Conservation (phyloP, 805 yeast genomes). For the Yarrowia hollandica region DNA sequence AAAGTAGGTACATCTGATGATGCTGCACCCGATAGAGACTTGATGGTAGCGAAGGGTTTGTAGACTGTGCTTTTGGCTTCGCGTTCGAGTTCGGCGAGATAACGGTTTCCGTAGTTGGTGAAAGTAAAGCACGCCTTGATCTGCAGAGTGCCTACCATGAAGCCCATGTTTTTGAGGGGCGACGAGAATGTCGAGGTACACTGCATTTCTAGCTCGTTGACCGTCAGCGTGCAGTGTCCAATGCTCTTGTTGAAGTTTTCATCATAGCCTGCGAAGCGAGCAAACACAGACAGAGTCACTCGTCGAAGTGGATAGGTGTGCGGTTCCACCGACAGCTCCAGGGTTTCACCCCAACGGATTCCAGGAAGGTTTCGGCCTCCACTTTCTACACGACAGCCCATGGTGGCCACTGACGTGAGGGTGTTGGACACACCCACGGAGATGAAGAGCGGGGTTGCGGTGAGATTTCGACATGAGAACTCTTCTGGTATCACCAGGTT, state of each 20-base stretch:
- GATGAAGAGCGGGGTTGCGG: slow-evolving; percentile 2
- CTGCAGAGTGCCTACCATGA: not conserved
- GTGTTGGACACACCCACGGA: slow-evolving; percentile 16
- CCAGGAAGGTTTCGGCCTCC: slow-evolving; percentile 1
- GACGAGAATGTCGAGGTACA: not conserved
- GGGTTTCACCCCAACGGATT: slow-evolving; percentile 6
- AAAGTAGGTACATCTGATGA: not conserved
- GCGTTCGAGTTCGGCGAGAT: not conserved
- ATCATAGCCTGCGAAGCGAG: not conserved
- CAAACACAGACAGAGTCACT: slow-evolving; percentile 18
- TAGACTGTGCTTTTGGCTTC: not conserved
- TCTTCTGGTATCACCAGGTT: slow-evolving; percentile 18
- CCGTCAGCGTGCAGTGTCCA: slow-evolving; percentile 10
- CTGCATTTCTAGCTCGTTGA: slow-evolving; percentile 9
- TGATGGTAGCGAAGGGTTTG: slow-evolving; percentile 8
- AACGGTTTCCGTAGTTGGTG: not conserved
- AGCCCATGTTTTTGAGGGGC: not conserved
- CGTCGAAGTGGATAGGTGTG: slow-evolving; percentile 3
- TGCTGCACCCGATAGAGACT: not conserved
- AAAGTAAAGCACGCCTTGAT: not conserved
- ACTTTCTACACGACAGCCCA: not conserved
- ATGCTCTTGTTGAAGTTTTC: slow-evolving; percentile 24
- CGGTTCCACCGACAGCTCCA: slow-evolving; percentile 2
- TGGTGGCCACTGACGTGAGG: not conserved
- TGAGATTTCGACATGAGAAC: not conserved